Evolutionary conservation across 768 basidiomycete genomes (phyloP).

Genomic region (Chalciporus pseudorubinellus): DNA sequence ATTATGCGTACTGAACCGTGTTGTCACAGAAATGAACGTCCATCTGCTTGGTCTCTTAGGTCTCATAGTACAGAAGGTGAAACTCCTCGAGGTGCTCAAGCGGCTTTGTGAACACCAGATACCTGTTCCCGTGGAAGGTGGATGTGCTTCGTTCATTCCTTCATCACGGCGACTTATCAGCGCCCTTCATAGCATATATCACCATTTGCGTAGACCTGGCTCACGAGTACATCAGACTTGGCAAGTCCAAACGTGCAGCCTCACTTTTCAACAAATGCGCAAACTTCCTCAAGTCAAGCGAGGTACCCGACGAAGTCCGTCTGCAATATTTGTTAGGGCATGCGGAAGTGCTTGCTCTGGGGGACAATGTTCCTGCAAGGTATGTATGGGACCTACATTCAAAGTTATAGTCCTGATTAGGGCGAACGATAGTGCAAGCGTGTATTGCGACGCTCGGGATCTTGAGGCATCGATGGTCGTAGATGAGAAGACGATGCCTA

Average conservation of each 20-base stretch:
- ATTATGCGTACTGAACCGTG: not conserved
- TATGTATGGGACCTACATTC: constrained; percentile 22
- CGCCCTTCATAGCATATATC: constrained; percentile 50
- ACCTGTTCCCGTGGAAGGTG: constrained; percentile 48
- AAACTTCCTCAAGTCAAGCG: constrained; percentile 40
- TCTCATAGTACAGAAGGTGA: constrained; percentile 62
- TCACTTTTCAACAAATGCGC: constrained; percentile 61
- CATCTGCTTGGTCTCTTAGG: constrained; percentile 70
- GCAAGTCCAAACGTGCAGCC: constrained; percentile 66
- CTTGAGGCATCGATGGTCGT: constrained; percentile 41
- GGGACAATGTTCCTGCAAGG: constrained; percentile 63
- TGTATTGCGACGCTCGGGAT: constrained; percentile 60
- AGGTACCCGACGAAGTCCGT: constrained; percentile 50
- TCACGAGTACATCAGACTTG: constrained; percentile 75
- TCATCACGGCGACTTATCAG: not conserved
- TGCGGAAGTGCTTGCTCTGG: constrained; percentile 60
- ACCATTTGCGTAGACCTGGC: constrained; percentile 68
- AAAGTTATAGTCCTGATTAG: not conserved
- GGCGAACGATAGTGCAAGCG: constrained; percentile 37
- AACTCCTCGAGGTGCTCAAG: constrained; percentile 61
- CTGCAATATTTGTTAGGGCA: constrained; percentile 60
- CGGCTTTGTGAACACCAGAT: constrained; percentile 53
- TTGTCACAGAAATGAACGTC: constrained; percentile 47
- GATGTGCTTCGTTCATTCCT: constrained; percentile 7
- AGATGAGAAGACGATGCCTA: constrained; percentile 48